A percentile compares a stretch with the other conserved stretches of the same genome.
These are phyloP conservation scores for Sporothrix protearum DNA, from an alignment of 2,329 filamentous ascomycete genomes.

Conservation along the genomic window DNA sequence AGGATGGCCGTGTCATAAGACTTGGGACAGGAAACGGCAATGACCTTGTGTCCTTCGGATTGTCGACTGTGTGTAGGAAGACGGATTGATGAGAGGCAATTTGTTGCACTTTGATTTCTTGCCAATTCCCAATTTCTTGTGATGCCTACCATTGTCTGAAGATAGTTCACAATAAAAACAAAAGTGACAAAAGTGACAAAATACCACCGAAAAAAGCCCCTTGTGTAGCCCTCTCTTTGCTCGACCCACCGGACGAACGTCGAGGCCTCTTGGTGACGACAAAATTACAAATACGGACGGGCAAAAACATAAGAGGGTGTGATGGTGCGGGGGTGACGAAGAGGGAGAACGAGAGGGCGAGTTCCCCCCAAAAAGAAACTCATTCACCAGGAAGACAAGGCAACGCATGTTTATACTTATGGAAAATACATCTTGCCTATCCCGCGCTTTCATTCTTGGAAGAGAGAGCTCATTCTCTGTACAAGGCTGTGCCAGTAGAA, in stretches of 20 bases:
- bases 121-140: neutral
- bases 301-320: conserved; percentile 7
- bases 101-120: conserved; percentile 2
- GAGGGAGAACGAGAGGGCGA: conserved; percentile 5
- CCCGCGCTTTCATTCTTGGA: too few species aligned
- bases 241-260: neutral
- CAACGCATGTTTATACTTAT: too few species aligned
- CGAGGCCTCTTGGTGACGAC: neutral
- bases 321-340: conserved; percentile 1
- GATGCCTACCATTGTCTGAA: too few species aligned
- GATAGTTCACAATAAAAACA: too few species aligned
- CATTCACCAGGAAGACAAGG: neutral
- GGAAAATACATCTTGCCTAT: too few species aligned
- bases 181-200: neutral
- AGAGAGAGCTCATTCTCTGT: too few species aligned
- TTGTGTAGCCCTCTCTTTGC: neutral
- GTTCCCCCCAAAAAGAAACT: neutral
- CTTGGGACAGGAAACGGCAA: neutral
- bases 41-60: neutral
- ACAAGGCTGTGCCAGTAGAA: neutral
- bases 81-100: neutral
- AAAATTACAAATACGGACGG: neutral
- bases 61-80: neutral
- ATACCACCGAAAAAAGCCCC: neutral
- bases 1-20: neutral